Base-by-base conservation (phyloP, 371 early-diverging fungal genomes). In the Saksenaea oblongispora region DNA sequence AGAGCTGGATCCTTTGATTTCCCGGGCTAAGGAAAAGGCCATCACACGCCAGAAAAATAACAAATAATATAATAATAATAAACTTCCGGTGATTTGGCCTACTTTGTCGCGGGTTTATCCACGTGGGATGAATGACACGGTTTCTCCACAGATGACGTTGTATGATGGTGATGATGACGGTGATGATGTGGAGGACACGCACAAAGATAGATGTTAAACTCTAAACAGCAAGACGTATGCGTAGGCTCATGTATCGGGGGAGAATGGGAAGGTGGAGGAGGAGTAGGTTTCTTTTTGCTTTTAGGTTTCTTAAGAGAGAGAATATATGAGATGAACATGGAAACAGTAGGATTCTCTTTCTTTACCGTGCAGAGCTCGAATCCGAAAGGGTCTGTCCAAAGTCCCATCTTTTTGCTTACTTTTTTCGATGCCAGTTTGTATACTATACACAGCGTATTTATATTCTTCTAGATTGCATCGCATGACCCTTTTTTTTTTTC, bases 11-110 rank as follows among this genome's bases (percentile, higher is more conserved):
- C 69, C 73, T 8, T 69, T 87, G 34, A 76, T 88, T 3, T 74
- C 75, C 5, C 74, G 77, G 26, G 89, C 91, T 1, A 76, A 80
- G 65, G 77, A 83, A 35, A 80, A 87, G 62, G 69, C 69, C 35
- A 35, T 39, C 54, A 39, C 58, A 56, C 18, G 65, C 64, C 53
- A 59, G 51, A 59, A 60, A 54, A 39, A 63, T 24, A 39, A 64
- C n/a, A 47, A 60, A 27, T 24, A 59, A 53, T 61, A 34, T 37
- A 17, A 41, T 14, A 15, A 37, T 37, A 10, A 37, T 10, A 15
- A 37, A 44, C 44, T 44, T 17, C 5, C 36, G 36, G 36, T 36
- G n/a, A n/a, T n/a, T n/a, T n/a, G n/a, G n/a, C n/a, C n/a, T n/a
- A n/a, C 36, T 36, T 36, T 36, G 5, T 36, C 8, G 36, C 36